Evolutionary conservation across 345 rosid genomes (phyloP), one percentile per base, ranked within the genome.

Genomic region (Aquilaria yunnanensis): DNA sequence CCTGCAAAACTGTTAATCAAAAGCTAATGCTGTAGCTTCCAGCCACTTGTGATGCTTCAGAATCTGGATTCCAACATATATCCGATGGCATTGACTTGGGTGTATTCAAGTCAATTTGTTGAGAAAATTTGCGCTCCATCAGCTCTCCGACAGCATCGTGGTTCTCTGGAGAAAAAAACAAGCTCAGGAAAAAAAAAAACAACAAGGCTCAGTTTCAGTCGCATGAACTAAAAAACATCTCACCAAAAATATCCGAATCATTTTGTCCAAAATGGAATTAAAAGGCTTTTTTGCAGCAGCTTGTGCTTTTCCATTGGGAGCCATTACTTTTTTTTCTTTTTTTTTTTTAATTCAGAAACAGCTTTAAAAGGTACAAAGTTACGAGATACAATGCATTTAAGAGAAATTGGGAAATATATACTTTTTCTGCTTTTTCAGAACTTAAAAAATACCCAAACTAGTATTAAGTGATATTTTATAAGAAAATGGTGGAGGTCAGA

Each of bases 1-100:
- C 99, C 99, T 94, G 99, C 72, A 94, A 74, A 72, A 94, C 97
- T 47, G 97, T 86, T 85, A 94, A 82, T 47, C 97, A 87, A 74
- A 85, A 86, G 57, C 96, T 90, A 64, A 94, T 86, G 74, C 91
- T 87, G 61, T 88, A 94, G 70, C 96, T 97, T 72, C 99, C 99
- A 62, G 96, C 84, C 65, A 66, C 81, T 77, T 87, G 96, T 66
- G 96, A 86, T 70, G 81, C 78, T 64, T 92, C 96, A 68, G 93
- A 77, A 74, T 88, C 91, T 1, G 81, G 73, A 68, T 79, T 86
- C 92, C 88, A 88, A 69, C 74, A 85, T 32, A 67, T 78, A 71
- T 86, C 92, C 12, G 76, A 66, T 70, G 83, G 61, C 72, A 81
- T 45, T 55, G 96, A 80, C 77, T 74, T 85, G 34, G 92, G 95